Conservation (phyloP, 441 rosid species). For the Populus tomentosa region DNA sequence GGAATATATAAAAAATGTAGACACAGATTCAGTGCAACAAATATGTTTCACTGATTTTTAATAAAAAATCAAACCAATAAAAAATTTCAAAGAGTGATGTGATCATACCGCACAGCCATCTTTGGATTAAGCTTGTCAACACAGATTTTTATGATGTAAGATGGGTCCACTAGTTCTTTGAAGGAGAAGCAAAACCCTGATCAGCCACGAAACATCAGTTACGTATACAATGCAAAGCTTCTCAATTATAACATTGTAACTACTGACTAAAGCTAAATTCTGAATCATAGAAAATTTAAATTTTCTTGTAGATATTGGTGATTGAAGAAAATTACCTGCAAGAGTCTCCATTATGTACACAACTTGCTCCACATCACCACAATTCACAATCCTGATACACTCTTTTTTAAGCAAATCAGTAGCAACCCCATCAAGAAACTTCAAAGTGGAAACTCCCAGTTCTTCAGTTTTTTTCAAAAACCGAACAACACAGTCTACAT, state of each 20-base stretch:
- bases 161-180: conserved; percentile 63
- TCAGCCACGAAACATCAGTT: conserved; percentile 21
- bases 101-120: conserved; percentile 66
- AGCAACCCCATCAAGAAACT: conserved; percentile 41
- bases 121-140: conserved; percentile 50
- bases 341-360: conserved; percentile 69
- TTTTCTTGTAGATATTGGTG: neutral
- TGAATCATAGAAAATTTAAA: neutral
- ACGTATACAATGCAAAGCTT: conserved; percentile 3
- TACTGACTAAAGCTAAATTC: neutral
- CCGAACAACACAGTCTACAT: conserved; percentile 41
- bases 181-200: conserved; percentile 62
- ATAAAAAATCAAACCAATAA: neutral
- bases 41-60: neutral
- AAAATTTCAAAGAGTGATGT: neutral
- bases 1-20: neutral
- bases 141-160: conserved; percentile 49
- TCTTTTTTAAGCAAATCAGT: conserved; percentile 46
- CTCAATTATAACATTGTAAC: neutral
- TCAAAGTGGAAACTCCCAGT: conserved; percentile 54
- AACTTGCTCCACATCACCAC: conserved; percentile 45
- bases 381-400: conserved; percentile 48
- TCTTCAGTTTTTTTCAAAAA: conserved; percentile 48
- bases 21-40: neutral
- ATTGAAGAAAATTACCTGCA: conserved; percentile 39